These are phyloP conservation scores for Toxoplasma gondii DNA, from an alignment of 169 alveolate species.

Conservation along the genomic window DNA sequence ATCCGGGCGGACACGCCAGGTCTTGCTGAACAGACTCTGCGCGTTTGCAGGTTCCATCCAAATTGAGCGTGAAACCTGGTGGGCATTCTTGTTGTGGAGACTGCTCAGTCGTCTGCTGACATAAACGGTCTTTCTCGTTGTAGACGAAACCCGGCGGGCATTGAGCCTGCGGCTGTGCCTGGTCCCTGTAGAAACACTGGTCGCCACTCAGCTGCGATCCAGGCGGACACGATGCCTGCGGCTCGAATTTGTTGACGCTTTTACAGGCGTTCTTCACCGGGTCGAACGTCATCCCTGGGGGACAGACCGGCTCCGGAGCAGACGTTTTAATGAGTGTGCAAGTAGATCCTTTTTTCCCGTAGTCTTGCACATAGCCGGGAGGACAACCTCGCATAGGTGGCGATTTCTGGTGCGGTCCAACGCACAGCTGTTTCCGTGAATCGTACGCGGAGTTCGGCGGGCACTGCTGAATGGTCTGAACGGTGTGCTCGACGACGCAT, in stretches of 20 bases:
- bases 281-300: constrained; percentile 40
- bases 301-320: constrained; percentile 36
- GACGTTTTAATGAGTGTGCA: constrained; percentile 6
- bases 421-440: constrained; percentile 9
- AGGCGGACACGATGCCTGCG: constrained; percentile 22
- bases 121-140: neutral
- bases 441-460: constrained; percentile 38
- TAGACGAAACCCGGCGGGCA: constrained; percentile 49
- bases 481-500: constrained; percentile 25
- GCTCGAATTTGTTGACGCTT: neutral
- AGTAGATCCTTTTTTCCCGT: neutral
- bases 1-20: constrained; percentile 46
- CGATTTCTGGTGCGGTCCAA: neutral
- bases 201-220: constrained; percentile 20
- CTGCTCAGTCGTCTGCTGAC: constrained; percentile 36
- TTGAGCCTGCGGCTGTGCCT: neutral
- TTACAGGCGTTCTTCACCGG: neutral
- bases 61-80: constrained; percentile 2
- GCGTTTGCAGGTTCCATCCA: neutral
- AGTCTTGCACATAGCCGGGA: neutral
- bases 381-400: neutral
- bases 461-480: neutral
- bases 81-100: constrained; percentile 52
- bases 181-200: neutral
- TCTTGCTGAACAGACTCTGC: constrained; percentile 31